Conservation (phyloP, 345 rosid genomes). For the Populus ilicifolia region DNA sequence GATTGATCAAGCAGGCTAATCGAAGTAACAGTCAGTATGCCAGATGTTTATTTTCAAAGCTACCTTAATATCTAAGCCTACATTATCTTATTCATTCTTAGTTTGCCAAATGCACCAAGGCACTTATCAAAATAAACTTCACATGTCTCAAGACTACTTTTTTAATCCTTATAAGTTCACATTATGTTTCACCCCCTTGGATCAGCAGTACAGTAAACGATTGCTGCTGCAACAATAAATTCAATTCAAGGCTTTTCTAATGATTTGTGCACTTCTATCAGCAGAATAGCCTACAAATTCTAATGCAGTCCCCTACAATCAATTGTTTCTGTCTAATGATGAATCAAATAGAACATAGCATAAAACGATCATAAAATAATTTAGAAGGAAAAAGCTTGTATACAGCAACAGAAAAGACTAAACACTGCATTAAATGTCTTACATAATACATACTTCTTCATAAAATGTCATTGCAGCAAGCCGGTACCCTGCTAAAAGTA, state of each 20-base stretch:
- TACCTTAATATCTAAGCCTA: neutral
- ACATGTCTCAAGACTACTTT: neutral
- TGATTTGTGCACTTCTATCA: neutral
- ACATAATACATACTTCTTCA: conserved; percentile 61
- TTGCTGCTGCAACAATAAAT: no score
- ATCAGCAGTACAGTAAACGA: neutral
- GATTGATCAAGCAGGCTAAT: neutral
- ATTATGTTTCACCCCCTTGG: no score
- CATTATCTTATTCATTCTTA: neutral
- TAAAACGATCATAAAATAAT: neutral
- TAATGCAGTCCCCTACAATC: neutral
- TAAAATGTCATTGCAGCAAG: conserved; percentile 95
- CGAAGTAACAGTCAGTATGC: neutral
- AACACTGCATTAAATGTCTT: neutral
- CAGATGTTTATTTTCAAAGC: neutral
- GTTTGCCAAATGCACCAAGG: neutral
- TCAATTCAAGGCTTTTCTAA: no score
- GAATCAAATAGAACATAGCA: neutral
- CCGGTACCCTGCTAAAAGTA: conserved; percentile 89
- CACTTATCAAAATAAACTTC: neutral
- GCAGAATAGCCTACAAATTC: neutral
- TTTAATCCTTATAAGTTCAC: no score
- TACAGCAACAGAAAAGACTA: neutral
- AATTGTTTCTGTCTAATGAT: neutral
- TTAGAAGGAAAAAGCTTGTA: neutral